phyloP scores from a whole-genome alignment of 1,284 basidiomycete species.

The Fomitiporia mediterranea region DNA sequence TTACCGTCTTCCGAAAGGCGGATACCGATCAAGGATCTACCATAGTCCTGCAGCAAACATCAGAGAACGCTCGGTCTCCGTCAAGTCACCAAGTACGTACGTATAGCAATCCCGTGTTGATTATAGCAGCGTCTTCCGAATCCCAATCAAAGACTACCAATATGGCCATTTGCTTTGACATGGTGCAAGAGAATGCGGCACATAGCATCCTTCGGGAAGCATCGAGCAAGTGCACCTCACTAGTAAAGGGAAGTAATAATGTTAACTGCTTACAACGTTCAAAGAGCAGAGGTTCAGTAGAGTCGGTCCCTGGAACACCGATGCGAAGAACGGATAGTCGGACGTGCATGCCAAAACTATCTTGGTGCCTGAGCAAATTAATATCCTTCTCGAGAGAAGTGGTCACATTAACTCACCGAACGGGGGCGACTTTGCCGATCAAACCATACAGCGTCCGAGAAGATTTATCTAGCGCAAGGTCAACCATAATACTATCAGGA shows the following conservation, averaged over 20 bases:
- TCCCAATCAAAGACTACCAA: constrained; percentile 14
- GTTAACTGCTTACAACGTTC: neutral
- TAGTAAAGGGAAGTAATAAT: constrained; percentile 2
- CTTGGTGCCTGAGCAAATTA: neutral
- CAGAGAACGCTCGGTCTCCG: neutral
- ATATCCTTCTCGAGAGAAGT: neutral
- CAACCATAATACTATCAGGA: neutral
- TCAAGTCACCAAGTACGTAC: neutral
- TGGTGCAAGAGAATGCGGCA: neutral
- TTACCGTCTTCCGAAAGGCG: constrained; percentile 8
- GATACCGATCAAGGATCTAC: constrained; percentile 2
- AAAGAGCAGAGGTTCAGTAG: neutral
- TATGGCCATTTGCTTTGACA: neutral
- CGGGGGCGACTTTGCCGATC: neutral
- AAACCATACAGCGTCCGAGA: constrained; percentile 1
- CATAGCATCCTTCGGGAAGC: constrained; percentile 12
- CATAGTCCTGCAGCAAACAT: constrained; percentile 5
- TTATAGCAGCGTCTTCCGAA: constrained; percentile 3
- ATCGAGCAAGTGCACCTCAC: constrained; percentile 13
- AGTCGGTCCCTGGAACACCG: neutral
- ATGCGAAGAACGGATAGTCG: constrained; percentile 9
- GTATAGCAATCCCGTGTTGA: constrained; percentile 13
- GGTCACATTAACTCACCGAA: constrained; percentile 1
- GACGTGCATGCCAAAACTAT: constrained; percentile 7
- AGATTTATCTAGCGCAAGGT: neutral